phyloP scores from a whole-genome alignment of 768 basidiomycete genomes.

The Russula earlei region DNA sequence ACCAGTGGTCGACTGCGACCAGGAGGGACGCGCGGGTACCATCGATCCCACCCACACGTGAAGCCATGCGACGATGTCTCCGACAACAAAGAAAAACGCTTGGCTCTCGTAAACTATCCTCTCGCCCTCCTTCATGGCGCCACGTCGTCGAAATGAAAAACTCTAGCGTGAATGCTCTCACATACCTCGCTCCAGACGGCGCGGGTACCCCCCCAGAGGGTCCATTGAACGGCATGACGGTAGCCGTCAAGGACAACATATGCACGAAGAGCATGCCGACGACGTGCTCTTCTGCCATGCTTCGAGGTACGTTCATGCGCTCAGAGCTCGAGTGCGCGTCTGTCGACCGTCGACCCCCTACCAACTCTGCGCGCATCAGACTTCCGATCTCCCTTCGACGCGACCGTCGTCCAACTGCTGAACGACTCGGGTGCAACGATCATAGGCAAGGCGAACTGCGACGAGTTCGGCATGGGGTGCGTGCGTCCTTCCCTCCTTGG shows the following conservation, averaged over 20 bases:
- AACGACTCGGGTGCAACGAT: conserved; percentile 56
- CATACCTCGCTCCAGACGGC: conserved; percentile 23
- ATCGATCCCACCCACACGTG: too few relatives aligned
- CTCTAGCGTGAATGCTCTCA: conserved; percentile 46
- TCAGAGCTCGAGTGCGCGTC: not conserved
- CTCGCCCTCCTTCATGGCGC: conserved; percentile 11
- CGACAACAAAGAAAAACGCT: not conserved
- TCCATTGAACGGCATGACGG: conserved; percentile 33
- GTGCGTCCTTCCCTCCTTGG: conserved; percentile 16
- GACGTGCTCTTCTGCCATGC: conserved; percentile 72
- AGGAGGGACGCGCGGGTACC: too few relatives aligned
- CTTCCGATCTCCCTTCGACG: conserved; percentile 75
- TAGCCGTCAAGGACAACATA: conserved; percentile 87
- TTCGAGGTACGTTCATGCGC: conserved; percentile 39
- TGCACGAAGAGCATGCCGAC: conserved; percentile 55
- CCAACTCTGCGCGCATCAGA: conserved; percentile 30
- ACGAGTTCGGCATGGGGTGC: conserved; percentile 98
- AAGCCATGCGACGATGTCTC: conserved; percentile 16
- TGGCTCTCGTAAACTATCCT: not conserved
- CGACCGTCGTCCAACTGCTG: conserved; percentile 69
- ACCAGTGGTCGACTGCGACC: too few relatives aligned
- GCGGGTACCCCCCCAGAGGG: conserved; percentile 14
- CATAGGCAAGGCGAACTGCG: conserved; percentile 87
- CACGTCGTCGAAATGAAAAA: conserved; percentile 26
- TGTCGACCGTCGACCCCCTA: not conserved